Percentiles rank a stretch among this genome's conserved stretches.
Conservation (phyloP, 169 alveolate genomes). For the Eimeria mitis region DNA sequence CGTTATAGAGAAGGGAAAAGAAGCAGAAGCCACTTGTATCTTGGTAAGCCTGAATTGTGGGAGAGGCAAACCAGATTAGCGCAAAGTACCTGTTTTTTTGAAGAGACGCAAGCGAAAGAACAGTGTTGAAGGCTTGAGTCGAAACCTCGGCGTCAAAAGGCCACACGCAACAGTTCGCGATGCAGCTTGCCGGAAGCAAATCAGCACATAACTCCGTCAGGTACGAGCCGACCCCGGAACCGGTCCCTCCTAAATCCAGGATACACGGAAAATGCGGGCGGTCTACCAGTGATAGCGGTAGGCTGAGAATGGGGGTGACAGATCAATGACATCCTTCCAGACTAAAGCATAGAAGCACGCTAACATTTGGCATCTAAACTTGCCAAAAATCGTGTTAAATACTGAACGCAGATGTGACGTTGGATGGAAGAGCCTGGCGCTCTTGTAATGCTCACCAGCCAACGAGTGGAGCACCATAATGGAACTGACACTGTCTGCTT, state of each 20-base stretch:
- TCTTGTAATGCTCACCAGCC: constrained; percentile 38
- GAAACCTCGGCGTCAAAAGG: constrained; percentile 69
- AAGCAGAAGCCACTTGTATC: neutral
- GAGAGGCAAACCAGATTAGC: neutral
- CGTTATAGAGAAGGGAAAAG: neutral
- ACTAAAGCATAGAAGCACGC: neutral
- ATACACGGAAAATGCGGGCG: neutral
- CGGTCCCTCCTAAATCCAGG: constrained; percentile 46
- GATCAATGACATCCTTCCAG: neutral
- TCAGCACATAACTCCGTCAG: constrained; percentile 57
- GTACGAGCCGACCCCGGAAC: constrained; percentile 69
- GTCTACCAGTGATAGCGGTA: neutral
- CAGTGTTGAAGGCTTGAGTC: constrained; percentile 45
- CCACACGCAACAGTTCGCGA: constrained; percentile 73
- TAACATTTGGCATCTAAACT: neutral
- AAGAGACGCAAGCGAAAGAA: constrained; percentile 53
- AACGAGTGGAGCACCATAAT: constrained; percentile 41
- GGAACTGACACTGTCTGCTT: constrained; percentile 43
- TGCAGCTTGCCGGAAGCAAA: constrained; percentile 42
- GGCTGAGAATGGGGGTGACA: neutral
- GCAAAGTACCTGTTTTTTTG: constrained; percentile 9
- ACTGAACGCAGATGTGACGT: neutral
- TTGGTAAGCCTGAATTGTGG: neutral
- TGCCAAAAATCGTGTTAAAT: neutral
- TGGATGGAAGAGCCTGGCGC: neutral